Evolutionary conservation across 352 stramenopile genomes (phyloP), one percentile per base, ranked within the genome.

Genomic region (Pythium rhizo-oryzae): DNA sequence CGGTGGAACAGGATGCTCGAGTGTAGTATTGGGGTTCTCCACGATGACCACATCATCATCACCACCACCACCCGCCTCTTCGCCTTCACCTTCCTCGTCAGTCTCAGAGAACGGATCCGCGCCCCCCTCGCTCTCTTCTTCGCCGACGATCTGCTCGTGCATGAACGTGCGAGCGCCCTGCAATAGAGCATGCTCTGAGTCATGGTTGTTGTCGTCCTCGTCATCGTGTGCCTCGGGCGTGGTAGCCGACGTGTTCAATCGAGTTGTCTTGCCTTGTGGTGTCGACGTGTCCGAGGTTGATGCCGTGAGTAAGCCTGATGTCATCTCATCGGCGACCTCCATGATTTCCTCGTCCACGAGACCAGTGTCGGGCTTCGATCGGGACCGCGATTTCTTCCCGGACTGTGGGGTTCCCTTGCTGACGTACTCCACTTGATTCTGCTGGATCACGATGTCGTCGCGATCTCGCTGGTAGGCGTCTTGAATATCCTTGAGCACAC

Each of bases 401-500:
- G 47, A 65, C 37, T 25, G 53, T n/a, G 56, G 57, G 8, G 54
- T 59, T 18, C 23, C 39, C 24, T 25, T 56, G 33, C n/a, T 56
- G 11, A 81, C 64, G 39, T 91, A 89, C 55, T 78, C 65, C 53
- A 90, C 73, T 62, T 80, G 67, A 39, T 87, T 93, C 37, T 85
- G 62, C 41, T 86, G 81, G 1, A 90, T 75, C 60, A 87, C 47
- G 41, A 60, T 56, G 13, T 77, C 84, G 53, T 93, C 79, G 13
- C 72, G 71, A 18, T 82, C 77, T 19, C 76, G 70, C 63, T 79
- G 70, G 52, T 91, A 93, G 33, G 81, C 73, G 65, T 93, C 82
- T 49, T 93, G 87, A 59, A 93, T 92, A 7, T 74, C 80, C 51
- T 91, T 92, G 8, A 95, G 69, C 55, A 93, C 84, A 11, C 85